Percentiles rank a stretch among this genome's conserved stretches.
Conservation (phyloP, 108 stramenopile species). For the Stephanodiscus minutulus region DNA sequence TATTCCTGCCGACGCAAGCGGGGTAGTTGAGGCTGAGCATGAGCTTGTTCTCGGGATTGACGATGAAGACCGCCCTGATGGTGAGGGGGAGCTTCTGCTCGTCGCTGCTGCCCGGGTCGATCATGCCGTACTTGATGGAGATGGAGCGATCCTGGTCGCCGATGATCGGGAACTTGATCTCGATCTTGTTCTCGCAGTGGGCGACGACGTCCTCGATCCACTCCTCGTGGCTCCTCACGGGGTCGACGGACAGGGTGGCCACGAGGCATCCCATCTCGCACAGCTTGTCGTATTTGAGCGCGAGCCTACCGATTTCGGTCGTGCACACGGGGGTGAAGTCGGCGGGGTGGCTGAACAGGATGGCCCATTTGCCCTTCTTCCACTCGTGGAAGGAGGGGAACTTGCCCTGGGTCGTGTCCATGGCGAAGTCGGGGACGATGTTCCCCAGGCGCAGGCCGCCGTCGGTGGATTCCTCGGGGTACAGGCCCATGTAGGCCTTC, state of each 20-base stretch:
- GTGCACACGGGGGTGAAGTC: slow-evolving; percentile 90
- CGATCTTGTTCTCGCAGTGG: slow-evolving; percentile 69
- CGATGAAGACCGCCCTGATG: slow-evolving; percentile 80
- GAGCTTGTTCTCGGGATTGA: slow-evolving; percentile 81
- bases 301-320: slow-evolving; percentile 82
- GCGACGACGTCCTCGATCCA: slow-evolving; percentile 80
- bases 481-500: slow-evolving; percentile 57
- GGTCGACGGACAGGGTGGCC: slow-evolving; percentile 70
- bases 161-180: slow-evolving; percentile 80
- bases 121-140: slow-evolving; percentile 67
- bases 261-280: slow-evolving; percentile 61
- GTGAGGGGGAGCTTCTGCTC: slow-evolving; percentile 68
- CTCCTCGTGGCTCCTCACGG: slow-evolving; percentile 72
- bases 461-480: slow-evolving; percentile 61
- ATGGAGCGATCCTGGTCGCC: slow-evolving; percentile 76
- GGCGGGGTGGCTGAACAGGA: slow-evolving; percentile 80
- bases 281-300: slow-evolving; percentile 65
- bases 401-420: slow-evolving; percentile 65
- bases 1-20: slow-evolving; percentile 81
- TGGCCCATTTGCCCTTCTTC: slow-evolving; percentile 81
- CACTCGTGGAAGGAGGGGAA: slow-evolving; percentile 72
- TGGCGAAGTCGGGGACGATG: slow-evolving; percentile 69
- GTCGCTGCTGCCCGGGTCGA: slow-evolving; percentile 61
- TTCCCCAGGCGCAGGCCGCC: slow-evolving; percentile 62
- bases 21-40: slow-evolving; percentile 85